These are phyloP conservation scores for Colletotrichum caudatum DNA, from an alignment of 2,329 filamentous ascomycete genomes.

Conservation along the genomic window DNA sequence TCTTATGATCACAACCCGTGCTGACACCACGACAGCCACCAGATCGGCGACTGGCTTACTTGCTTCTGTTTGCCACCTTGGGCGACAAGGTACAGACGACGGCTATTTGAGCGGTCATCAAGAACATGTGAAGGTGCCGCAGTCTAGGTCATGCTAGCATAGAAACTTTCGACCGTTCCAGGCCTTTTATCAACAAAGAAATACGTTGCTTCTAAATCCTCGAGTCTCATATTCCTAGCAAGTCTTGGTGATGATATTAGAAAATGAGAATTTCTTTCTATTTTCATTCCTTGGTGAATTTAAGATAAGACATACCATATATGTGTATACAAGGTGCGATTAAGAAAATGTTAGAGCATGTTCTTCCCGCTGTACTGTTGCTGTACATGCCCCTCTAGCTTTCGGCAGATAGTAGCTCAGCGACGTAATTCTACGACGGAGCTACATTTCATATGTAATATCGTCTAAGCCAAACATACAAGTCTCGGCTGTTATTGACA, in stretches of 20 bases:
- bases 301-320: neutral
- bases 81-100: neutral
- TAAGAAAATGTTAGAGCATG: neutral
- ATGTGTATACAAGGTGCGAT: neutral
- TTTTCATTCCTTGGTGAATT: neutral
- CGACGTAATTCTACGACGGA: neutral
- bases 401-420: neutral
- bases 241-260: neutral
- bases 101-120: neutral
- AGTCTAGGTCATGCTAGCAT: neutral
- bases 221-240: neutral
- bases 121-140: neutral
- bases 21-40: neutral
- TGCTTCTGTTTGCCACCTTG: neutral
- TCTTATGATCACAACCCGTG: neutral
- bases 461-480: neutral
- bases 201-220: neutral
- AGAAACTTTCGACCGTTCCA: neutral
- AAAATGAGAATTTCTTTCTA: neutral
- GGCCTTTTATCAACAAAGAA: neutral
- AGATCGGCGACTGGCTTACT: neutral
- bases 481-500: neutral
- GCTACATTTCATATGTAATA: neutral
- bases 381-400: neutral
- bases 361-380: neutral